Conservation (phyloP, 2,329 filamentous ascomycete genomes). For the Cladosporium sp. region DNA sequence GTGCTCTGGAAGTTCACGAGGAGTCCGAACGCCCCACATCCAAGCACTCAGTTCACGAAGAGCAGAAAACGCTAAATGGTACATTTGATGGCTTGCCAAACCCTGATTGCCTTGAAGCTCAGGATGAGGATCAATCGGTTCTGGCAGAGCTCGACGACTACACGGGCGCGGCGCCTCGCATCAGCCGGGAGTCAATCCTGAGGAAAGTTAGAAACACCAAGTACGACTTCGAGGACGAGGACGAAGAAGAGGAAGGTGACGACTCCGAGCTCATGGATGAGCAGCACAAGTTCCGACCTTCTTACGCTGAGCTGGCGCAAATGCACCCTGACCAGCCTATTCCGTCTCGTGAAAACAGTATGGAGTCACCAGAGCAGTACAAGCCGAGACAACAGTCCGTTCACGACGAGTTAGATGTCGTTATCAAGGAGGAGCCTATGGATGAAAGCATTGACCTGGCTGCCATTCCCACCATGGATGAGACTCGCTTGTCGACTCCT, state of each 20-base stretch:
- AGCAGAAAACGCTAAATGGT: conserved; percentile 21
- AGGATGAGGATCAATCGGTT: conserved; percentile 38
- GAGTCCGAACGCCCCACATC: neutral
- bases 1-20: conserved; percentile 26
- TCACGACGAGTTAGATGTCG: conserved; percentile 61
- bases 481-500: conserved; percentile 54
- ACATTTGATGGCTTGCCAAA: conserved; percentile 30
- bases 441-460: conserved; percentile 66
- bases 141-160: conserved; percentile 35
- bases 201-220: conserved; percentile 73
- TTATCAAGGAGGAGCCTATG: conserved; percentile 65
- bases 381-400: conserved; percentile 52
- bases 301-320: conserved; percentile 50
- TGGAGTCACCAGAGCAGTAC: conserved; percentile 30
- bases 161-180: conserved; percentile 61
- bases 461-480: conserved; percentile 53
- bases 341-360: conserved; percentile 73
- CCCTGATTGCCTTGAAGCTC: conserved; percentile 24
- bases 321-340: conserved; percentile 89
- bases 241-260: conserved; percentile 48
- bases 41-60: neutral
- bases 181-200: conserved; percentile 91
- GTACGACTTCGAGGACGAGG: conserved; percentile 49
- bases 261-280: conserved; percentile 57
- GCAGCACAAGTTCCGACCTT: conserved; percentile 26